Conservation (phyloP, 306 rosid genomes). For the Acacia acuminata region DNA sequence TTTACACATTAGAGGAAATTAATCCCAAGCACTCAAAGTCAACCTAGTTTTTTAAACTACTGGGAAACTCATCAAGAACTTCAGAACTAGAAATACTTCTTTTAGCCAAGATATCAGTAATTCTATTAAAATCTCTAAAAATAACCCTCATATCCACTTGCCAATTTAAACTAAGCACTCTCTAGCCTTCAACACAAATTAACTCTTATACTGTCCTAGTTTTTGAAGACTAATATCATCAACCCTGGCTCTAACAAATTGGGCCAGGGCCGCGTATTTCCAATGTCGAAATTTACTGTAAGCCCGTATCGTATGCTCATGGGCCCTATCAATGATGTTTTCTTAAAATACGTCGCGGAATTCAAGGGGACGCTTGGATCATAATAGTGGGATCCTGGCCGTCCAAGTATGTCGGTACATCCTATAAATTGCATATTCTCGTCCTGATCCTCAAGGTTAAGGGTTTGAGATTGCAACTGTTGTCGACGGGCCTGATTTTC, state of each 20-base stretch:
- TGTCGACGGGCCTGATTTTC: background rate
- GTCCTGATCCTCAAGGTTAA: background rate
- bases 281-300: background rate
- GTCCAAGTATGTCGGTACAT: conserved; percentile 26
- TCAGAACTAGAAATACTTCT: too few species aligned
- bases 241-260: background rate
- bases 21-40: too few species aligned
- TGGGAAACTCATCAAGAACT: too few species aligned
- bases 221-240: too few species aligned
- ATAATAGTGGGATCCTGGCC: conserved; percentile 32
- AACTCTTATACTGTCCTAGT: too few species aligned
- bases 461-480: conserved; percentile 8
- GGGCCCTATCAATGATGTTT: background rate
- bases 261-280: background rate
- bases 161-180: too few species aligned
- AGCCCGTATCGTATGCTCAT: background rate
- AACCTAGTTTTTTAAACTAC: too few species aligned
- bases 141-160: too few species aligned
- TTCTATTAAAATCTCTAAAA: too few species aligned
- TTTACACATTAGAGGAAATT: too few species aligned
- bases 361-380: background rate
- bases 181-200: too few species aligned
- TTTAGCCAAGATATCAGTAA: too few species aligned
- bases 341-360: background rate
- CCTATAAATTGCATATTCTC: conserved; percentile 26